Percentiles rank a stretch among this genome's conserved stretches.
These are phyloP conservation scores for Flaveria ramosissima DNA, from an alignment of 129 eudicot genomes.

Conservation along the genomic window DNA sequence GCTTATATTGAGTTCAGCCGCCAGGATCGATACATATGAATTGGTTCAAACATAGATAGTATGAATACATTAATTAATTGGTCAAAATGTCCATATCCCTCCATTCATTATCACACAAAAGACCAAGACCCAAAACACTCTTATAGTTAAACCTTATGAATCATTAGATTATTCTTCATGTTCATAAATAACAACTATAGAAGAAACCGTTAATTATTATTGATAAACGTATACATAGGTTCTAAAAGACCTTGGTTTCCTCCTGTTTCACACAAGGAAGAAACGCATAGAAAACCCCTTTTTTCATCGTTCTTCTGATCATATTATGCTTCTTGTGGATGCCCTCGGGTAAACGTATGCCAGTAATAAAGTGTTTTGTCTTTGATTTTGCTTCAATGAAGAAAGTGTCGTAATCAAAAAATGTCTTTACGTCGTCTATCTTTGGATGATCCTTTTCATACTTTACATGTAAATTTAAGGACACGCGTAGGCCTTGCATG, in stretches of 20 bases:
- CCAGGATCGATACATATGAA: no score
- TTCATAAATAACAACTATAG: no score
- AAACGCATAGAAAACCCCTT: not conserved
- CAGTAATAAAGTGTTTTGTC: not conserved
- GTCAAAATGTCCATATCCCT: no score
- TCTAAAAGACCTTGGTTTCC: not conserved
- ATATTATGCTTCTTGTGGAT: not conserved
- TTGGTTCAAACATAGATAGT: no score
- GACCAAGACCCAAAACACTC: no score
- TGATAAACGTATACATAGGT: no score
- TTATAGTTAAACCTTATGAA: no score
- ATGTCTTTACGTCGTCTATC: not conserved
- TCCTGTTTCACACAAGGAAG: not conserved
- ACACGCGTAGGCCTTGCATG: not conserved
- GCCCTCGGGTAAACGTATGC: not conserved
- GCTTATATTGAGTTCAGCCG: no score
- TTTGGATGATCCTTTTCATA: not conserved
- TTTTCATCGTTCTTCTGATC: not conserved
- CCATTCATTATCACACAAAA: no score
- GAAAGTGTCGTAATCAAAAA: constrained; percentile 2
- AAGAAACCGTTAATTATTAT: no score
- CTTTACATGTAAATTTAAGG: not conserved
- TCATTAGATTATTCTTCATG: no score
- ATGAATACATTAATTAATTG: no score
- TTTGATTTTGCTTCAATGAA: not conserved